Evolutionary conservation across 2,329 filamentous ascomycete genomes (phyloP).

Genomic region (Mariannaea elegans): DNA sequence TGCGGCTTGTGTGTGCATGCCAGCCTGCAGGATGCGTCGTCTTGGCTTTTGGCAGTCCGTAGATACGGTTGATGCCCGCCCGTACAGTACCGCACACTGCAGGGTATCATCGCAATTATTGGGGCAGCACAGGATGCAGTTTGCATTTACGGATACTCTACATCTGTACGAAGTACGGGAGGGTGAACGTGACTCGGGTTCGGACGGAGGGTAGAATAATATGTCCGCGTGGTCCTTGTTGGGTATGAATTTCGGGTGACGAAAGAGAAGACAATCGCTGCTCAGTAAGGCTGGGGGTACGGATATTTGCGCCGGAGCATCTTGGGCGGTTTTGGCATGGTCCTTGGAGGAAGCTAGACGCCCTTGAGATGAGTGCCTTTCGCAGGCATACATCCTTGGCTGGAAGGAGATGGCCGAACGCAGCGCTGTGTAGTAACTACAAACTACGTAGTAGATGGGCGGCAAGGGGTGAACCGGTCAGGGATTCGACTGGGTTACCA

Average conservation of each 20-base stretch:
- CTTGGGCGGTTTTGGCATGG: not conserved
- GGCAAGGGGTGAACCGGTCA: not conserved
- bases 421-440: not conserved
- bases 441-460: not conserved
- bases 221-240: not conserved
- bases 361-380: not conserved
- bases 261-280: too few species aligned
- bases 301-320: not conserved
- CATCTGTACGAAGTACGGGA: too few species aligned
- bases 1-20: not conserved
- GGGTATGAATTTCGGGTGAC: not conserved
- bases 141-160: not conserved
- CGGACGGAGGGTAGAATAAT: not conserved
- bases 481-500: conserved; percentile 20
- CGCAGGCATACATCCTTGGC: not conserved
- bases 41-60: not conserved
- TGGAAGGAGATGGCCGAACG: conserved; percentile 11
- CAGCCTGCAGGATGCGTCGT: not conserved
- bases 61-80: conserved; percentile 2
- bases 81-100: not conserved
- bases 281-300: too few species aligned
- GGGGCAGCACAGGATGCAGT: too few species aligned
- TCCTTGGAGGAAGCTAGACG: not conserved
- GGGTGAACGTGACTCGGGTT: too few species aligned
- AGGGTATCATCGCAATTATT: too few species aligned